Base-by-base conservation (phyloP, 1,284 basidiomycete species). In the Ganoderma meredithae region DNA sequence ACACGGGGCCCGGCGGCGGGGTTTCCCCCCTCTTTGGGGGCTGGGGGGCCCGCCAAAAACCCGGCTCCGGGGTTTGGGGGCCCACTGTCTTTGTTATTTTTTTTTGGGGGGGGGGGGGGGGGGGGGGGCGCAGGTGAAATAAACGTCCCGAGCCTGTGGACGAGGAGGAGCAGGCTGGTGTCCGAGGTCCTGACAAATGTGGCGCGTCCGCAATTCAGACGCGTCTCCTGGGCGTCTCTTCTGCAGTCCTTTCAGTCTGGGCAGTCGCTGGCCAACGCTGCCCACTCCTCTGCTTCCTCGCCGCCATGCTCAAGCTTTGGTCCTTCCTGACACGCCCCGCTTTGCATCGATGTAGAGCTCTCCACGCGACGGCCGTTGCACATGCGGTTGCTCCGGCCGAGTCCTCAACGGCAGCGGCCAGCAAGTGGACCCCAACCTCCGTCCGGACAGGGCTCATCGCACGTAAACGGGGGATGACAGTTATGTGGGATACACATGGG, bases 401-500 rank as follows among this genome's bases (percentile, higher is more conserved):
- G 60, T 68, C 77, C 17, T 71, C 79, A 36, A 71, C 71, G 19
- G 72, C 77, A 15, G 64, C 76, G 31, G 64, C 73, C 39, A 70
- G 79, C 43, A 90, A 90, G 85, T 99, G 97, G 97, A 91, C 91
- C 25, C 94, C 97, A 41, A 85, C 87, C 65, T 96, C 96, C 5
- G 87, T 94, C 72, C 88, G 98, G 69, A 97, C 96, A 0, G 98
- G 98, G n/a, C 85, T 99, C 69, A 93, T 99, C 78, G 97, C 96
- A 27, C 88, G 92, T 68, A 99, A 99, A 84, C 90, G 95, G 61
- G 98, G 98, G 58, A 99, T 99, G 97, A 94, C 95, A 7, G 89
- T 90, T 15, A 84, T 98, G 76, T 99, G 96, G 94, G 94, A 97
- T 77, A 88, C 94, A 76, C 91, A 95, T 69, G 98, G 98, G 43